phyloP scores from a whole-genome alignment of 1,284 basidiomycete genomes.

The Caloboletus inedulis region DNA sequence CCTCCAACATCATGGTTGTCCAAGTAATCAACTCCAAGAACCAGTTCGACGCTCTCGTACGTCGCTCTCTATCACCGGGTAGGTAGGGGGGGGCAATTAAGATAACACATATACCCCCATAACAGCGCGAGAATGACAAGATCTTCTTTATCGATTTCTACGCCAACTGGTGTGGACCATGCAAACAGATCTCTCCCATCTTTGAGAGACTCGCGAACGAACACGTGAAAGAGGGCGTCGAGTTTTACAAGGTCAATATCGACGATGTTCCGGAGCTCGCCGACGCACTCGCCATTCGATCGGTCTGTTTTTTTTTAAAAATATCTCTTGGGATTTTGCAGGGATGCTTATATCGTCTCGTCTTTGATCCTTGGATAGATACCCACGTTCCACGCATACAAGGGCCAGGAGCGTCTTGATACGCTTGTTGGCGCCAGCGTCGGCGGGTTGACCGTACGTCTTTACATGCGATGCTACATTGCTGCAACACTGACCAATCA shows the following conservation, averaged over 20 bases:
- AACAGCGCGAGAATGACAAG: slow-evolving; percentile 31
- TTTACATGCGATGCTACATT: neutral
- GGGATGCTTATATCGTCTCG: no score
- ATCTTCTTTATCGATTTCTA: slow-evolving; percentile 59
- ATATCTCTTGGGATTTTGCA: no score
- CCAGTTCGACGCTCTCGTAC: no score
- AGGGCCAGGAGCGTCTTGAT: slow-evolving; percentile 53
- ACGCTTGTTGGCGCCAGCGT: slow-evolving; percentile 60
- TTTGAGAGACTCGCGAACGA: slow-evolving; percentile 52
- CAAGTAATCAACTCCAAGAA: no score
- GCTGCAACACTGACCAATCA: neutral
- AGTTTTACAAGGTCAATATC: slow-evolving; percentile 70
- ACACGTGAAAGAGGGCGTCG: slow-evolving; percentile 36
- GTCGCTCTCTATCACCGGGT: no score
- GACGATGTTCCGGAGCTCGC: slow-evolving; percentile 43
- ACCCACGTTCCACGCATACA: slow-evolving; percentile 74
- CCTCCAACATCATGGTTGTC: no score
- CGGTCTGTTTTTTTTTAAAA: no score
- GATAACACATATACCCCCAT: no score
- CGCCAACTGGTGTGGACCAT: slow-evolving; percentile 59
- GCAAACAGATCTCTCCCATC: slow-evolving; percentile 64
- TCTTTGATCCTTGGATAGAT: slow-evolving; percentile 43
- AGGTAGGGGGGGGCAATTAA: no score
- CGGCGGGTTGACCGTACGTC: neutral
- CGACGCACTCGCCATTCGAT: slow-evolving; percentile 51